These are phyloP conservation scores for Ashbya aceris DNA, from an alignment of 1,139 yeast species.

Conservation along the genomic window DNA sequence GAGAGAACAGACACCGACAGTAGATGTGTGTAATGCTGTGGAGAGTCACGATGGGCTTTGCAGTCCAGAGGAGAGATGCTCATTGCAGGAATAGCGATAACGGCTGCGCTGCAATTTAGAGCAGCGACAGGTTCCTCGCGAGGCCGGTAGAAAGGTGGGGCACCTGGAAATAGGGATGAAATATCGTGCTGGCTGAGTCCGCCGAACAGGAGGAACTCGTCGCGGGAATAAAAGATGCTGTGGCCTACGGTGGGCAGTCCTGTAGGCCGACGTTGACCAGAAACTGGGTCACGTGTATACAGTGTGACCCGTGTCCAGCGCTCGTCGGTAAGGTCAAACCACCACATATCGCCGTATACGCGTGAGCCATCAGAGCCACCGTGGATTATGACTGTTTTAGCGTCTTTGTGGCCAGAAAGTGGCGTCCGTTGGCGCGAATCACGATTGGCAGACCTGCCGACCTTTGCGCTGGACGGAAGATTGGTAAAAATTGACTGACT, in stretches of 20 bases:
- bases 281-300: slow-evolving; percentile 14
- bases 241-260: slow-evolving; percentile 25
- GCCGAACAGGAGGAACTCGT: slow-evolving; percentile 20
- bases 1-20: background rate
- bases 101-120: background rate
- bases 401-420: background rate
- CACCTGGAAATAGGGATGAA: no score
- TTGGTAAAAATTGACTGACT: slow-evolving; percentile 1
- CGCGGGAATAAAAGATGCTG: slow-evolving; percentile 20
- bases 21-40: no score
- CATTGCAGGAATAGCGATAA: background rate
- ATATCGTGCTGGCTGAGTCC: slow-evolving; percentile 24
- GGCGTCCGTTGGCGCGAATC: background rate
- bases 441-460: background rate
- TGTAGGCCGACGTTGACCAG: slow-evolving; percentile 9
- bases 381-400: slow-evolving; percentile 30
- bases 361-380: slow-evolving; percentile 38
- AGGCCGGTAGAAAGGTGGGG: no score
- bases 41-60: background rate
- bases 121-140: background rate
- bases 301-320: slow-evolving; percentile 31
- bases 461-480: slow-evolving; percentile 2
- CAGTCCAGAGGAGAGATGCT: background rate
- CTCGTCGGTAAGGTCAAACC: slow-evolving; percentile 35
- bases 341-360: slow-evolving; percentile 41